Evolutionary conservation across 2,329 filamentous ascomycete species (phyloP).

Genomic region (Arthrobotrys entomopaga): DNA sequence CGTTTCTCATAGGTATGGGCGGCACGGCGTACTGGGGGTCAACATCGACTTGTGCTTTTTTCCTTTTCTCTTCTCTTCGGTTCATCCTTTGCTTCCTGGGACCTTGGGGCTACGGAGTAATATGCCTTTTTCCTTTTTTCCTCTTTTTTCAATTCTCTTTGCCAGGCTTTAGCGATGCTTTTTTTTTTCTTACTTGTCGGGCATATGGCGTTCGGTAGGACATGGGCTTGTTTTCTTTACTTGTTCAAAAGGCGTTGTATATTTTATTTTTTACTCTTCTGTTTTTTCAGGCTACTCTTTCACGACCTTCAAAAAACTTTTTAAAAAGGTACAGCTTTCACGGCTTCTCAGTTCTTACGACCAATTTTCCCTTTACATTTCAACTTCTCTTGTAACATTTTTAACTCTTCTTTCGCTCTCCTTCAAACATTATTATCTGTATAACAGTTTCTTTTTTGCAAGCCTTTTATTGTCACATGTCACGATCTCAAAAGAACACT

Average conservation of each 20-base stretch:
- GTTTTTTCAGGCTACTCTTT: conserved; percentile 10
- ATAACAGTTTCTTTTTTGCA: conserved; percentile 48
- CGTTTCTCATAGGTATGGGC: conserved; percentile 51
- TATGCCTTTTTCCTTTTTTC: conserved; percentile 35
- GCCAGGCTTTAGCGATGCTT: conserved; percentile 52
- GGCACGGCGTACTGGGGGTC: conserved; percentile 49
- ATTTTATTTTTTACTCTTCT: conserved; percentile 14
- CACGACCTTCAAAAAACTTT: conserved; percentile 49
- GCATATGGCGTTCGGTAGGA: conserved; percentile 50
- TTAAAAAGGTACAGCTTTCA: conserved; percentile 46
- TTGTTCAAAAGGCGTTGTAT: conserved; percentile 48
- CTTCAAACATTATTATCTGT: conserved; percentile 33
- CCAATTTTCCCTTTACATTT: conserved; percentile 14
- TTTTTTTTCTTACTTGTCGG: conserved; percentile 43
- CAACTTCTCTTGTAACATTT: conserved; percentile 51
- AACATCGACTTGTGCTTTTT: conserved; percentile 36
- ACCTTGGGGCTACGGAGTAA: conserved; percentile 50
- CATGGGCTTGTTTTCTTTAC: conserved; percentile 20
- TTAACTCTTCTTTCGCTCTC: conserved; percentile 24
- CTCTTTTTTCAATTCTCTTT: conserved; percentile 45
- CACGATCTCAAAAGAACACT: conserved; percentile 44
- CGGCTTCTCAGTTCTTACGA: conserved; percentile 48
- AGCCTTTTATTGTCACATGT: conserved; percentile 35
- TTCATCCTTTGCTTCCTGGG: conserved; percentile 31
- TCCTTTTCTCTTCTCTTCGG: conserved; percentile 23